These are phyloP conservation scores for Selaginella moellendorffii DNA, from an alignment of 75 land plant genomes.

Conservation along the genomic window DNA sequence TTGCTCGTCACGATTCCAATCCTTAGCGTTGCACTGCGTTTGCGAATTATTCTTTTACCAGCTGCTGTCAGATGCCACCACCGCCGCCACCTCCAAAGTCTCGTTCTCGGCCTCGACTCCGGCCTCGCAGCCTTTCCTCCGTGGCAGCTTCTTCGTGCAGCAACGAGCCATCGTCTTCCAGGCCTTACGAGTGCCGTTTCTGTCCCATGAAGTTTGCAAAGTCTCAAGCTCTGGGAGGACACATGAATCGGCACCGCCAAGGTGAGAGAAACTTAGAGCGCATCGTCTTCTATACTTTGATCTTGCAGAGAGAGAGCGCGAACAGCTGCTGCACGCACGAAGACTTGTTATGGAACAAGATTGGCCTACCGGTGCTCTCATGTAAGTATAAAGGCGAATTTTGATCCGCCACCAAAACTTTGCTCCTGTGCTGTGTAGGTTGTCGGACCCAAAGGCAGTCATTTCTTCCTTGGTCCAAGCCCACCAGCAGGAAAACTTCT, in stretches of 20 bases:
- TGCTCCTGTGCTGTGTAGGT: neutral
- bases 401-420: neutral
- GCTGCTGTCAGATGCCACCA: too few relatives aligned
- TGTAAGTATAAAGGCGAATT: neutral
- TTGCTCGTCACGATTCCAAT: too few relatives aligned
- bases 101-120: too few relatives aligned
- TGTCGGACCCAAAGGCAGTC: neutral
- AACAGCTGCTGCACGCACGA: neutral
- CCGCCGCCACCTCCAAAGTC: too few relatives aligned
- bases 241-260: neutral
- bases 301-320: neutral
- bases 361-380: neutral
- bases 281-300: neutral
- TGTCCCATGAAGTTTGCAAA: neutral
- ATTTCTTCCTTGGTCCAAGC: neutral
- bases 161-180: too few relatives aligned
- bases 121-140: too few relatives aligned
- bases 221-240: neutral
- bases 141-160: too few relatives aligned
- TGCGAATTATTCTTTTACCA: too few relatives aligned
- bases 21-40: too few relatives aligned
- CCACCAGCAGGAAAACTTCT: neutral
- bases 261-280: neutral
- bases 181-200: neutral
- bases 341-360: neutral